Percentiles rank a stretch among this genome's conserved stretches.
Evolutionary conservation across 2,329 filamentous ascomycete species (phyloP).

Genomic region (Onygena corvina): DNA sequence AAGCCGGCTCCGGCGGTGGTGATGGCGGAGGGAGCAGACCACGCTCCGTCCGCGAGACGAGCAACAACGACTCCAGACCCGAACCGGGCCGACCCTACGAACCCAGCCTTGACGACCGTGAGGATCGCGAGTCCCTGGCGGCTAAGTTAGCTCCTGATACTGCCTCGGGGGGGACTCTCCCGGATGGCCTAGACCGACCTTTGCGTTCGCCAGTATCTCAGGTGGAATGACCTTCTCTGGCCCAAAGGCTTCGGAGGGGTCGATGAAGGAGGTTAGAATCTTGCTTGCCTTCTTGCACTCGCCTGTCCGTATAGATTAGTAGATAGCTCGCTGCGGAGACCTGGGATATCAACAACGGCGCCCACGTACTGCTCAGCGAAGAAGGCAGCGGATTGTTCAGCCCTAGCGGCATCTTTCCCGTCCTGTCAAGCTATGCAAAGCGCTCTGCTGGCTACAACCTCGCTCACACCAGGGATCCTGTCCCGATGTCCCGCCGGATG

Average conservation of each 20-base stretch:
- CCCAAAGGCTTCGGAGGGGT: constrained; percentile 83
- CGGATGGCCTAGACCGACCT: constrained; percentile 54
- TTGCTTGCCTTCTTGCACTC: constrained; percentile 97
- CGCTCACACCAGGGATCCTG: background rate
- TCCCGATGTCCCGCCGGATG: no score
- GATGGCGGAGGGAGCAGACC: constrained; percentile 41
- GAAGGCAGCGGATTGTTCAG: constrained; percentile 37
- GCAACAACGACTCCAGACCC: constrained; percentile 41
- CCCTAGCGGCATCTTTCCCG: constrained; percentile 14
- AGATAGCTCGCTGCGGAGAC: no score
- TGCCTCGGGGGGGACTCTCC: background rate
- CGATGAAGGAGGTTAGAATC: constrained; percentile 88
- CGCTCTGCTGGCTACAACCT: background rate
- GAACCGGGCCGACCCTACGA: constrained; percentile 40
- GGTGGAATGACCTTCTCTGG: constrained; percentile 97
- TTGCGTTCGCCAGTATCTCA: constrained; percentile 75
- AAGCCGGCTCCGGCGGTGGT: constrained; percentile 39
- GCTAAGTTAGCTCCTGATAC: background rate
- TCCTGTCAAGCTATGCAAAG: background rate
- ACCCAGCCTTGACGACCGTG: constrained; percentile 40
- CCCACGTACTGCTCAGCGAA: constrained; percentile 36
- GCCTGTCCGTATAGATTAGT: constrained; percentile 44
- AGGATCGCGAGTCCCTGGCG: constrained; percentile 38
- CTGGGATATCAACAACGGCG: no score
- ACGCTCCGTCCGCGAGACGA: constrained; percentile 37